These are phyloP conservation scores for Wickerhamiella sergipiensis DNA, from an alignment of 805 yeast genomes.

Conservation along the genomic window DNA sequence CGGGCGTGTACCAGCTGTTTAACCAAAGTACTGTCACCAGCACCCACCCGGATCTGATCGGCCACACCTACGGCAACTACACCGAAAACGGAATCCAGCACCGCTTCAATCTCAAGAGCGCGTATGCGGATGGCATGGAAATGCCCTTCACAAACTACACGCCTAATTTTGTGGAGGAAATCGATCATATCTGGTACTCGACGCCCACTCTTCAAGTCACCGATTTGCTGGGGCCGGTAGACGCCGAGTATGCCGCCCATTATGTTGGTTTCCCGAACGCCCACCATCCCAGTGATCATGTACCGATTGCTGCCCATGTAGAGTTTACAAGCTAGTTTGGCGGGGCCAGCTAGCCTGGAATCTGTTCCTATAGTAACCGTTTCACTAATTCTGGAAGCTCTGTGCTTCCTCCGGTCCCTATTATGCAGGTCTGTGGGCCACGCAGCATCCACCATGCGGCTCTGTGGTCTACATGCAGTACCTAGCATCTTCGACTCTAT, in stretches of 20 bases:
- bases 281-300: slow-evolving; percentile 87
- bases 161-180: slow-evolving; percentile 82
- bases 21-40: slow-evolving; percentile 62
- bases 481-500: no score
- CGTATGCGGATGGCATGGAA: slow-evolving; percentile 75
- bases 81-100: slow-evolving; percentile 83
- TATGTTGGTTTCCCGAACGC: slow-evolving; percentile 89
- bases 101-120: slow-evolving; percentile 65
- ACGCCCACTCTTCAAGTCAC: slow-evolving; percentile 67
- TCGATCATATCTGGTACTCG: slow-evolving; percentile 93
- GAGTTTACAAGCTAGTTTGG: slow-evolving; percentile 32
- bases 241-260: slow-evolving; percentile 57
- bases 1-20: slow-evolving; percentile 87
- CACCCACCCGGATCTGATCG: slow-evolving; percentile 67
- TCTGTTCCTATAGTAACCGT: neutral
- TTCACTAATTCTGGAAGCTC: no score
- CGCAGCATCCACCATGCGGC: no score
- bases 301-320: slow-evolving; percentile 71
- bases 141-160: slow-evolving; percentile 90
- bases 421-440: no score
- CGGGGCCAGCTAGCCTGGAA: neutral
- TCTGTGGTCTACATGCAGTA: no score
- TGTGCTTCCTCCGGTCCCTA: no score
- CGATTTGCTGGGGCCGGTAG: slow-evolving; percentile 77
- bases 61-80: slow-evolving; percentile 80